Evolutionary conservation across 805 yeast genomes (phyloP).

Genomic region (Wickerhamiella domercqiae): DNA sequence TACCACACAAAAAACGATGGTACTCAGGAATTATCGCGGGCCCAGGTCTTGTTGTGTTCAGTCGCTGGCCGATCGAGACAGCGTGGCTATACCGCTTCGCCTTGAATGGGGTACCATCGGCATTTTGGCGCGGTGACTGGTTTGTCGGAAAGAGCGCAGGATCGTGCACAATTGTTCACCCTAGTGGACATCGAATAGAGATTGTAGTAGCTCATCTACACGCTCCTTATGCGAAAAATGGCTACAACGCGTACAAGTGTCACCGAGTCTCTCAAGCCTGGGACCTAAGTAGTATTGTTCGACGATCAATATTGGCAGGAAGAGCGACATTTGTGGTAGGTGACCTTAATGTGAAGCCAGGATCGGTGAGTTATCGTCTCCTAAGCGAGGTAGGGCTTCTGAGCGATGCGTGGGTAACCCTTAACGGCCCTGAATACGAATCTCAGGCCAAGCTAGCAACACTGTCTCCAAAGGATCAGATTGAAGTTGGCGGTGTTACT

Average conservation of each 20-base stretch:
- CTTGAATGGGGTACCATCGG: constrained; percentile 85
- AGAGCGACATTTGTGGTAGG: constrained; percentile 83
- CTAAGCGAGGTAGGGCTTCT: constrained; percentile 55
- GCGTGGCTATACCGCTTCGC: constrained; percentile 76
- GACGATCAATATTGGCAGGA: constrained; percentile 51
- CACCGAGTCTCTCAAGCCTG: constrained; percentile 94
- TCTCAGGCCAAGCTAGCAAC: constrained; percentile 28
- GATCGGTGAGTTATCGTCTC: constrained; percentile 63
- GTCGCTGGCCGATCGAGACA: constrained; percentile 67
- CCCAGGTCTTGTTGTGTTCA: constrained; percentile 78
- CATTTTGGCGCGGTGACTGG: constrained; percentile 93
- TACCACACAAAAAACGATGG: constrained; percentile 55
- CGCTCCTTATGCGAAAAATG: constrained; percentile 72
- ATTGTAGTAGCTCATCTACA: constrained; percentile 89
- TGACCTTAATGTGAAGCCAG: constrained; percentile 81
- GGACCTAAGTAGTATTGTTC: constrained; percentile 66
- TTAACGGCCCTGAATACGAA: constrained; percentile 31
- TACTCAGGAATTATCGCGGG: constrained; percentile 79
- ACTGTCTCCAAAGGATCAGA: constrained; percentile 45
- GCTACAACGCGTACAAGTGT: constrained; percentile 80
- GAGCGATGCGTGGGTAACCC: constrained; percentile 67
- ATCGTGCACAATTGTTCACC: constrained; percentile 48
- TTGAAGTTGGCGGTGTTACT: constrained; percentile 64
- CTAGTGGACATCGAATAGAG: constrained; percentile 40
- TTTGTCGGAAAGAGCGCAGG: constrained; percentile 85